These are phyloP conservation scores for Fusarium guadeloupense DNA, from an alignment of 2,329 filamentous ascomycete species.

Conservation along the genomic window DNA sequence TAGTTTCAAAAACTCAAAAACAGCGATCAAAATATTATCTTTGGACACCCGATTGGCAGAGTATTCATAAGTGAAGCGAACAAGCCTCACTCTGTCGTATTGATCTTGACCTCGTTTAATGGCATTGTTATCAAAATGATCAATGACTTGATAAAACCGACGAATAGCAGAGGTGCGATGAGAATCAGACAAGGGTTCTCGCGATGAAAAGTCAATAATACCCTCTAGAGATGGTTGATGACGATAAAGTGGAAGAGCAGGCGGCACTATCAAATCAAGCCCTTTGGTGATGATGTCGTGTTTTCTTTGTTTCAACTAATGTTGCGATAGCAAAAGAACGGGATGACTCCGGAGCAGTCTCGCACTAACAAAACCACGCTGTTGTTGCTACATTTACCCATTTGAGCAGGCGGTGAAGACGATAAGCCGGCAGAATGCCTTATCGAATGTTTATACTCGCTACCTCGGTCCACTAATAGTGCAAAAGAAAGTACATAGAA, in stretches of 20 bases:
- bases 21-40: neutral
- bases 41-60: neutral
- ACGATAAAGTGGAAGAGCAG: conserved; percentile 6
- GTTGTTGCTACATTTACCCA: neutral
- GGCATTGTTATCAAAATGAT: conserved; percentile 5
- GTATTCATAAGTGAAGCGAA: conserved; percentile 10
- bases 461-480: no score
- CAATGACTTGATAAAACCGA: conserved; percentile 6
- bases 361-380: no score
- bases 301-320: neutral
- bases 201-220: conserved; percentile 4
- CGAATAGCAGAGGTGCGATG: neutral
- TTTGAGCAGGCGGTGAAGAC: neutral
- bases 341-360: neutral
- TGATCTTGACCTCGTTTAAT: neutral
- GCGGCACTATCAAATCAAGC: neutral
- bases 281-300: neutral
- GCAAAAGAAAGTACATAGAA: no score
- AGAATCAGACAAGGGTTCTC: neutral
- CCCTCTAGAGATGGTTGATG: conserved; percentile 13
- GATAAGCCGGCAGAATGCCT: neutral
- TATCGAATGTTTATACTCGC: no score
- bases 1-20: conserved; percentile 1
- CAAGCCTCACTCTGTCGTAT: conserved; percentile 4
- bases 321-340: neutral